phyloP scores from a whole-genome alignment of 495 filamentous ascomycete species.

The Neurospora cerealis region DNA sequence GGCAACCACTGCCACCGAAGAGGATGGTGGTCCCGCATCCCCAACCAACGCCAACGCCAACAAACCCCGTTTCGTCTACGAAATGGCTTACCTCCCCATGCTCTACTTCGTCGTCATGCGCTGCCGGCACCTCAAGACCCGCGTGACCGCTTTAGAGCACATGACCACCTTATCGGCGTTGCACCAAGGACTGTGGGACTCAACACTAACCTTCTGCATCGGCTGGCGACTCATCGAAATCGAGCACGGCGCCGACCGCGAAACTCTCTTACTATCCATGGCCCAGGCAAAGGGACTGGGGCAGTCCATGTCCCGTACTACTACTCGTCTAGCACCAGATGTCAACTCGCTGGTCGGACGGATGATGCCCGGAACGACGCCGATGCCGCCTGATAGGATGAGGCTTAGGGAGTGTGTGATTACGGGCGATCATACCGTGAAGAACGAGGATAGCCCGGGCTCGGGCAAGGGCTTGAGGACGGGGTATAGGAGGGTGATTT shows the following conservation, averaged over 20 bases:
- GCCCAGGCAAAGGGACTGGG: not conserved
- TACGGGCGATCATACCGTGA: not conserved
- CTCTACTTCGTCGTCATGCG: conserved; percentile 37
- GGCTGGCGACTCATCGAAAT: conserved; percentile 21
- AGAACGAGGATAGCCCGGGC: not conserved
- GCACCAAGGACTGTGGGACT: conserved; percentile 24
- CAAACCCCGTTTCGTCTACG: conserved; percentile 30
- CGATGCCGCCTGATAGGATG: not conserved
- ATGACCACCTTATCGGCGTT: conserved; percentile 9
- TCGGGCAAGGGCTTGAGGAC: not conserved
- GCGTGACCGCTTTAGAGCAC: conserved; percentile 25
- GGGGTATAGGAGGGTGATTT: not conserved
- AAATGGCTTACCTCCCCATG: conserved; percentile 32
- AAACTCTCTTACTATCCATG: not conserved
- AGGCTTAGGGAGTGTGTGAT: not conserved
- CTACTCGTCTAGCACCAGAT: not conserved
- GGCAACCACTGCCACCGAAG: conserved; percentile 1
- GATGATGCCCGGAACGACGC: not conserved
- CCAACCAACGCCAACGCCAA: not conserved
- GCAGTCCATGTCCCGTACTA: not conserved
- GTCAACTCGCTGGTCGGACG: not conserved
- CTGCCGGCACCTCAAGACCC: conserved; percentile 29
- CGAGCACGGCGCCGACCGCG: conserved; percentile 19
- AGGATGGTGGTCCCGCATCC: not conserved
- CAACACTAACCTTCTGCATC: conserved; percentile 14